These are phyloP conservation scores for Cyphellophora attinorum DNA, from an alignment of 2,329 filamentous ascomycete genomes.

Conservation along the genomic window DNA sequence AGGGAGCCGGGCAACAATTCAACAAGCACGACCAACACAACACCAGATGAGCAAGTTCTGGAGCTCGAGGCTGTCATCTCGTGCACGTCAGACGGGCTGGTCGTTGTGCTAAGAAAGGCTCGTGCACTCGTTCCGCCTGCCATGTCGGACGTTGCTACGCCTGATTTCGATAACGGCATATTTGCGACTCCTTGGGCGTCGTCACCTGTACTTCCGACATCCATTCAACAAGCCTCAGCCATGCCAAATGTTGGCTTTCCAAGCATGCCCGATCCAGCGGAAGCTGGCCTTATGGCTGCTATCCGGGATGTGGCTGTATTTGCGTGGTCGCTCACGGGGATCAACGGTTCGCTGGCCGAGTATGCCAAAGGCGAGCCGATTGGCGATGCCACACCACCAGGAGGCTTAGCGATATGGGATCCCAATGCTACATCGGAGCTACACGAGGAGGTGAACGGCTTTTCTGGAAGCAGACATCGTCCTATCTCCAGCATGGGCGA, in stretches of 20 bases:
- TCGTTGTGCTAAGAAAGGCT: slow-evolving; percentile 68
- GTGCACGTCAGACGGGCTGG: slow-evolving; percentile 78
- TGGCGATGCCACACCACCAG: slow-evolving; percentile 54
- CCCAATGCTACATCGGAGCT: slow-evolving; percentile 21
- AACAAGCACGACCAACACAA: neutral
- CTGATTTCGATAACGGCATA: slow-evolving; percentile 49
- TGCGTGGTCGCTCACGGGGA: slow-evolving; percentile 71
- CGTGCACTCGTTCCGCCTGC: slow-evolving; percentile 57
- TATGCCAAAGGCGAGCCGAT: slow-evolving; percentile 53
- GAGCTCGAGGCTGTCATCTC: slow-evolving; percentile 87
- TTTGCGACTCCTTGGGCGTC: slow-evolving; percentile 74
- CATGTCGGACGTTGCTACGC: slow-evolving; percentile 27
- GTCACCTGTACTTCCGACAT: slow-evolving; percentile 45
- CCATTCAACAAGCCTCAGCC: slow-evolving; percentile 4
- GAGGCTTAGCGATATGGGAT: slow-evolving; percentile 54
- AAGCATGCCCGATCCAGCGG: slow-evolving; percentile 7
- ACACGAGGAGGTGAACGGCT: slow-evolving; percentile 16
- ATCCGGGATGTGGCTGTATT: slow-evolving; percentile 84
- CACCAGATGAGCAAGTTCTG: slow-evolving; percentile 31
- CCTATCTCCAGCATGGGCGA: slow-evolving; percentile 7
- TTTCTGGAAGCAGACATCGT: slow-evolving; percentile 16
- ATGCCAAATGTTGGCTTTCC: slow-evolving; percentile 23
- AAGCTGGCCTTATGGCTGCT: slow-evolving; percentile 58
- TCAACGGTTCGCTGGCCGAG: slow-evolving; percentile 63
- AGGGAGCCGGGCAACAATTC: neutral